phyloP scores from a whole-genome alignment of 2,329 filamentous ascomycete genomes.

The Biscogniauxia mediterranea region DNA sequence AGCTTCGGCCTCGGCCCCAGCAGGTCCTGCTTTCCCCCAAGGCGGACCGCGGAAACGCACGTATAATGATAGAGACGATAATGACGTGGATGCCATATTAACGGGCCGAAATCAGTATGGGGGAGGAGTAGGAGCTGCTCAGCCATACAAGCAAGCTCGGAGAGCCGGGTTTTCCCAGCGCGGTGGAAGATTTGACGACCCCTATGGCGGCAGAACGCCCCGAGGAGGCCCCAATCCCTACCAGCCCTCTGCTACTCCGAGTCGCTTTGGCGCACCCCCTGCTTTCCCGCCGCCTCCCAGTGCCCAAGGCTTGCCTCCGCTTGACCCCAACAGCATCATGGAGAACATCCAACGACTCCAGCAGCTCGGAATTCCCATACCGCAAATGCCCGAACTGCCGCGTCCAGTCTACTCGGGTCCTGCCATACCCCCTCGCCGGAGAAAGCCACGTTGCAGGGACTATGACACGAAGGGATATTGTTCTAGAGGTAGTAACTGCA shows the following conservation, averaged over 20 bases:
- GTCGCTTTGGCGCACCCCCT: conserved; percentile 22
- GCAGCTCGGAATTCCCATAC: conserved; percentile 50
- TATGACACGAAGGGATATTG: conserved; percentile 75
- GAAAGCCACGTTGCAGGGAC: conserved; percentile 59
- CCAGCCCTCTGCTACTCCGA: conserved; percentile 6
- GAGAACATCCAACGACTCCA: conserved; percentile 62
- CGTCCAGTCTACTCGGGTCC: conserved; percentile 30
- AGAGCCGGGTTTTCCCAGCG: conserved; percentile 40
- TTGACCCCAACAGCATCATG: conserved; percentile 61
- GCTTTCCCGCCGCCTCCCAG: conserved; percentile 25
- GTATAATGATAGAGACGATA: conserved; percentile 52
- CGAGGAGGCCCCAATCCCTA: conserved; percentile 16
- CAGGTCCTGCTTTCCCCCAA: conserved; percentile 14
- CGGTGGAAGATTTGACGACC: conserved; percentile 36
- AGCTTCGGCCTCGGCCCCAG: conserved; percentile 8
- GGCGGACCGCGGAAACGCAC: conserved; percentile 50
- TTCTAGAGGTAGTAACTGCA: conserved; percentile 63
- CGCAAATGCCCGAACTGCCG: conserved; percentile 39
- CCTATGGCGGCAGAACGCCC: conserved; percentile 31
- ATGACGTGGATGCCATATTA: conserved; percentile 35
- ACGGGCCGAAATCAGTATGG: conserved; percentile 20
- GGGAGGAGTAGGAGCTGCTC: conserved; percentile 32
- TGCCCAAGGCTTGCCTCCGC: conserved; percentile 39
- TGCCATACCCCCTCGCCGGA: conserved; percentile 30
- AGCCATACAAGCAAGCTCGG: conserved; percentile 59